A percentile compares a stretch with the other conserved stretches of the same genome.
Conservation (phyloP, 2,329 filamentous ascomycete genomes). For the Hypoxylon sp. region DNA sequence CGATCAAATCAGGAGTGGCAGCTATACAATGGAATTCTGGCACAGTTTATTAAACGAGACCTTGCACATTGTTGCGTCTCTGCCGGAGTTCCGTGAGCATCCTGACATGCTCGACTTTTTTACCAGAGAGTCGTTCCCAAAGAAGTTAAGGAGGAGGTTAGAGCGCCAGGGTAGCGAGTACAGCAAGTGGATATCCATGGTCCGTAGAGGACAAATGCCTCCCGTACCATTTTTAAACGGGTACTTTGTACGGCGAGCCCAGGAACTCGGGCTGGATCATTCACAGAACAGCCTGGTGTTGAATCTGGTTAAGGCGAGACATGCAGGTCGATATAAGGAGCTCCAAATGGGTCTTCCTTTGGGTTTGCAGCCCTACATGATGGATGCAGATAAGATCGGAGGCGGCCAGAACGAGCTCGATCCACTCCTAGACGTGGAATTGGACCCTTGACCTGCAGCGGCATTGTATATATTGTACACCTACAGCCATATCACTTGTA, state of each 20-base stretch:
- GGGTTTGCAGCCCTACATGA: slow-evolving; percentile 48
- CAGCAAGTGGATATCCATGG: slow-evolving; percentile 78
- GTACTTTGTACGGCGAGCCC: slow-evolving; percentile 83
- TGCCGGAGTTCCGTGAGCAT: slow-evolving; percentile 80
- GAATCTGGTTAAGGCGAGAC: slow-evolving; percentile 80
- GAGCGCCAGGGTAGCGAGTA: slow-evolving; percentile 68
- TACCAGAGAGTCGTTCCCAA: slow-evolving; percentile 73
- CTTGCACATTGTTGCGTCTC: slow-evolving; percentile 74
- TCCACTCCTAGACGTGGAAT: slow-evolving; percentile 27
- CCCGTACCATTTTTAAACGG: slow-evolving; percentile 91
- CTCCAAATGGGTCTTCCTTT: slow-evolving; percentile 49
- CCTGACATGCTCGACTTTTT: slow-evolving; percentile 70
- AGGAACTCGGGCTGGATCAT: slow-evolving; percentile 79
- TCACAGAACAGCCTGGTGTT: slow-evolving; percentile 81
- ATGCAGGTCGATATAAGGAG: slow-evolving; percentile 55
- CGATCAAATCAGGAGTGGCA: slow-evolving; percentile 77
- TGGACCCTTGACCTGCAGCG: slow-evolving; percentile 15
- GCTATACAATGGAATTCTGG: slow-evolving; percentile 75
- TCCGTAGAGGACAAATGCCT: slow-evolving; percentile 73
- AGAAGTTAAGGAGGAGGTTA: slow-evolving; percentile 70
- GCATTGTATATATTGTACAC: slow-evolving; percentile 38
- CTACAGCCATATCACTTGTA: slow-evolving; percentile 24
- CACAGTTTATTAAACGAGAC: slow-evolving; percentile 82
- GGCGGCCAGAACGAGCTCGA: slow-evolving; percentile 35
- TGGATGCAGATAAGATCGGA: slow-evolving; percentile 48